phyloP scores from a whole-genome alignment of 805 yeast species.

The Sugiyamaella lignohabitans region DNA sequence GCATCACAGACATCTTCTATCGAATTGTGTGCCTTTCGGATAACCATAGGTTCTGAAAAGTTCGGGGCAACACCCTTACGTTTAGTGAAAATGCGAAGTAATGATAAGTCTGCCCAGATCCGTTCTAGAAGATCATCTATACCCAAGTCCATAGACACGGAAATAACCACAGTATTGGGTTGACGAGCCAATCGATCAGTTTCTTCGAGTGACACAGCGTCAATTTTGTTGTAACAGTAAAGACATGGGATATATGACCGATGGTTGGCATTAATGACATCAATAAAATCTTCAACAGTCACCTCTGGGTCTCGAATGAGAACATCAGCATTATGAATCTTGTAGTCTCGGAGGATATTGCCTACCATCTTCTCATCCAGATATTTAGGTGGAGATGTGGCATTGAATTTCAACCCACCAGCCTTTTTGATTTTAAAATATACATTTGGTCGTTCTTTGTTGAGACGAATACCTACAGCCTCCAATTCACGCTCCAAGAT shows the following conservation, averaged over 20 bases:
- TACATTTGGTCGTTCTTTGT: constrained; percentile 74
- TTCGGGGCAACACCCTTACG: constrained; percentile 73
- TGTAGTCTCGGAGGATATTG: constrained; percentile 75
- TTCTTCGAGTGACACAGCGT: constrained; percentile 91
- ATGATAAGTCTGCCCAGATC: constrained; percentile 81
- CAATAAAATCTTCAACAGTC: constrained; percentile 90
- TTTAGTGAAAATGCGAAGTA: constrained; percentile 81
- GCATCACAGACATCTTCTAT: constrained; percentile 86
- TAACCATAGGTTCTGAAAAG: constrained; percentile 86
- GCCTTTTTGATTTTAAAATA: constrained; percentile 71
- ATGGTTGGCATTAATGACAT: constrained; percentile 80
- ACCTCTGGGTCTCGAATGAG: constrained; percentile 80
- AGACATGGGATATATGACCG: constrained; percentile 85
- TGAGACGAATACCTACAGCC: constrained; percentile 86
- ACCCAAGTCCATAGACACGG: constrained; percentile 85
- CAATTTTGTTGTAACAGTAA: constrained; percentile 91
- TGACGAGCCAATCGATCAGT: constrained; percentile 86
- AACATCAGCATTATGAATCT: constrained; percentile 90
- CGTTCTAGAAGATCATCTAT: constrained; percentile 83
- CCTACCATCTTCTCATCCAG: constrained; percentile 75
- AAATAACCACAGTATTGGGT: constrained; percentile 90
- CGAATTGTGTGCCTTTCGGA: constrained; percentile 63
- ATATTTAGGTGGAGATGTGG: constrained; percentile 73
- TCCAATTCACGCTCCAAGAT: constrained; percentile 86
- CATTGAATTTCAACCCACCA: constrained; percentile 85